Conservation (phyloP, 202 grass and related monocot species). For the Dendrocalamus latiflorus region DNA sequence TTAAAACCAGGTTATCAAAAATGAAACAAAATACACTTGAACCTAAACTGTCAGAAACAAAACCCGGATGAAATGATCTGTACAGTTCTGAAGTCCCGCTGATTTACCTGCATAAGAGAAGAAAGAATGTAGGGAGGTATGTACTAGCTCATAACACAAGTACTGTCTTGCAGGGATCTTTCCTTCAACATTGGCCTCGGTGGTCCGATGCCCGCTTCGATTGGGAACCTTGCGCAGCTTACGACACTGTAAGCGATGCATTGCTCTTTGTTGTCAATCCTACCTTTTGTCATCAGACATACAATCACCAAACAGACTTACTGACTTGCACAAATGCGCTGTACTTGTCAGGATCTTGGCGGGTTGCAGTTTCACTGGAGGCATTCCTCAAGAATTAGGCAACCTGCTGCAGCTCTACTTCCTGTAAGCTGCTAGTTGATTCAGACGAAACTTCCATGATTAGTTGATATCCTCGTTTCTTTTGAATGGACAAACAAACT, state of each 20-base stretch:
- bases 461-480: slow-evolving; percentile 8
- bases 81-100: too few relatives aligned
- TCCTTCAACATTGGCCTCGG: slow-evolving; percentile 59
- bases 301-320: slow-evolving; percentile 1
- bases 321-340: background rate
- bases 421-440: slow-evolving; percentile 55
- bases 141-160: too few relatives aligned
- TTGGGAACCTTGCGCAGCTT: slow-evolving; percentile 61
- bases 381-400: slow-evolving; percentile 61
- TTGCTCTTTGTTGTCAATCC: background rate
- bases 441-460: slow-evolving; percentile 3
- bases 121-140: too few relatives aligned
- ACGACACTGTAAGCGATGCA: slow-evolving; percentile 51
- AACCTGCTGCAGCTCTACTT: slow-evolving; percentile 53
- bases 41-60: too few relatives aligned
- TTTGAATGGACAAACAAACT: slow-evolving; percentile 10
- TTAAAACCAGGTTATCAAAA: too few relatives aligned
- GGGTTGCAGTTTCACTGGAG: slow-evolving; percentile 64
- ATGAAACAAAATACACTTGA: too few relatives aligned
- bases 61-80: too few relatives aligned
- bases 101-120: too few relatives aligned
- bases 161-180: slow-evolving; percentile 88
- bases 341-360: slow-evolving; percentile 63
- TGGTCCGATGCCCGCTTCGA: slow-evolving; percentile 44
- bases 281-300: background rate